These are phyloP conservation scores for Stenocarpella maydis DNA, from an alignment of 2,329 filamentous ascomycete species.

Conservation along the genomic window DNA sequence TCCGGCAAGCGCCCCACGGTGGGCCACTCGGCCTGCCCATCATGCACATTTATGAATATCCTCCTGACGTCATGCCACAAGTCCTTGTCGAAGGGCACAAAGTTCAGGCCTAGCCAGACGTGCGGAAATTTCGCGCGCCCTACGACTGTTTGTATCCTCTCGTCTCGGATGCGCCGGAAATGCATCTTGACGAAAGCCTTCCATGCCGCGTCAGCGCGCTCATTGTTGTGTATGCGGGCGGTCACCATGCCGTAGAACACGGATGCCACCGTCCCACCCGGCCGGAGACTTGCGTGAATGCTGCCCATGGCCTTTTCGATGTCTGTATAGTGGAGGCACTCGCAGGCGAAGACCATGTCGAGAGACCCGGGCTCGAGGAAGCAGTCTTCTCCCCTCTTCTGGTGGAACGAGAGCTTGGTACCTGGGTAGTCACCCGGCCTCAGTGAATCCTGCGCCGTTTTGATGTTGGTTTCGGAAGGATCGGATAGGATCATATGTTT, in stretches of 20 bases:
- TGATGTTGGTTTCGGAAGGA: slow-evolving; percentile 28
- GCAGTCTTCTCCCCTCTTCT: slow-evolving; percentile 19
- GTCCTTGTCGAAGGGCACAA: background rate
- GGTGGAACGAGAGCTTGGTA: slow-evolving; percentile 18
- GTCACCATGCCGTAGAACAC: slow-evolving; percentile 28
- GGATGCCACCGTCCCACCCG: slow-evolving; percentile 31
- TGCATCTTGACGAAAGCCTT: background rate
- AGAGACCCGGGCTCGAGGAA: slow-evolving; percentile 21
- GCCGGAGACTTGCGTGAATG: slow-evolving; percentile 25
- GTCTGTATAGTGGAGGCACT: slow-evolving; percentile 32
- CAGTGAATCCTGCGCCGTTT: slow-evolving; percentile 12
- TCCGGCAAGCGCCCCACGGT: background rate
- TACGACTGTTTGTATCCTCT: background rate
- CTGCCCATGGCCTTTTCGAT: slow-evolving; percentile 22
- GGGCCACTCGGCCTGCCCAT: slow-evolving; percentile 7
- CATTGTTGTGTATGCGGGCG: background rate
- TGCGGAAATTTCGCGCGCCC: background rate
- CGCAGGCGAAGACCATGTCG: slow-evolving; percentile 32
- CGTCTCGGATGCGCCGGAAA: background rate
- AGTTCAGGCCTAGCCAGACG: background rate
- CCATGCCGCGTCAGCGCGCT: slow-evolving; percentile 6
- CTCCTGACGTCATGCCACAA: slow-evolving; percentile 1
- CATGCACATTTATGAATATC: slow-evolving; percentile 2
- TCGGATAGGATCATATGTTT: slow-evolving; percentile 32
- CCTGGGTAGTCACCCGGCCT: background rate